A percentile compares a stretch with the other conserved stretches of the same genome.
phyloP scores from a whole-genome alignment of 331 rosid species.

The Dryas integrifolia region DNA sequence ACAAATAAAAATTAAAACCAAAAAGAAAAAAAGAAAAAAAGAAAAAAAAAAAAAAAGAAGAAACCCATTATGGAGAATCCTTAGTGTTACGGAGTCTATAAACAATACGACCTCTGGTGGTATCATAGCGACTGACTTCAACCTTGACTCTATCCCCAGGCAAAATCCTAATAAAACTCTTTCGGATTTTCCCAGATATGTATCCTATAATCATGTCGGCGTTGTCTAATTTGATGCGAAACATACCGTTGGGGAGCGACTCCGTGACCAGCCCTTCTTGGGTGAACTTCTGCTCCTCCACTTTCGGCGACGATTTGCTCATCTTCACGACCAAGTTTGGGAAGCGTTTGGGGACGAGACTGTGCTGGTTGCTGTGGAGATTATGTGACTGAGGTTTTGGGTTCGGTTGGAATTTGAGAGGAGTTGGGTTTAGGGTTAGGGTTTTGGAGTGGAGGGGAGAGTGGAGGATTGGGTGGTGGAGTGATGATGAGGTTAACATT shows the following conservation, averaged over 20 bases:
- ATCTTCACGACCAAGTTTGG: constrained; percentile 16
- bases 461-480: constrained; percentile 32
- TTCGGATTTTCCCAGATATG: constrained; percentile 79
- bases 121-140: constrained; percentile 90
- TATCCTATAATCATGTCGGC: constrained; percentile 77
- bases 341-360: constrained; percentile 19
- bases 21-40: not conserved
- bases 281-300: constrained; percentile 70
- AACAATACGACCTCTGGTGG: constrained; percentile 77
- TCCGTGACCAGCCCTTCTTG: constrained; percentile 74
- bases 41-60: not conserved
- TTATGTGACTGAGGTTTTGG: constrained; percentile 6
- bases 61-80: constrained; percentile 24
- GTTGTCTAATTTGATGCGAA: constrained; percentile 77
- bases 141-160: constrained; percentile 89
- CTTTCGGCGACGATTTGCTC: constrained; percentile 57
- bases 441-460: constrained; percentile 23
- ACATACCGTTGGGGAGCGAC: constrained; percentile 96
- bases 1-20: constrained; percentile 4
- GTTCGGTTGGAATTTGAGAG: constrained; percentile 13
- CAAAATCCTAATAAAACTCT: constrained; percentile 74
- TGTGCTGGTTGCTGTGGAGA: constrained; percentile 17
- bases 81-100: constrained; percentile 49
- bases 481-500: constrained; percentile 36
- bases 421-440: constrained; percentile 26